Evolutionary conservation across 768 basidiomycete genomes (phyloP), one percentile per base, ranked within the genome.

Genomic region (Asterophora lycoperdoides): DNA sequence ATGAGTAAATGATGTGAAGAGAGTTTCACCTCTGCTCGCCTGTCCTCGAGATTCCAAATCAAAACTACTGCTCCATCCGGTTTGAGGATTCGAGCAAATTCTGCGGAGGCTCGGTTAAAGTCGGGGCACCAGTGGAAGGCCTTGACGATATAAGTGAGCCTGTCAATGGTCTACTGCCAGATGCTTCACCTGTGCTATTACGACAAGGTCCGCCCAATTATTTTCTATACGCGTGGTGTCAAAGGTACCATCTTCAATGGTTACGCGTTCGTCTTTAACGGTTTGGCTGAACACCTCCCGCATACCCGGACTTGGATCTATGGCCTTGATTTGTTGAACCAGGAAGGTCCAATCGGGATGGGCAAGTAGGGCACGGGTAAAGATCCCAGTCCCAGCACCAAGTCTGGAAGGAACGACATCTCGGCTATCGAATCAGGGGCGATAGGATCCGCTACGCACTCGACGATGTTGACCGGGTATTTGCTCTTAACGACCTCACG

Each of bases 81-180:
- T 60, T 86, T 88, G 41, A 96, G 74, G 54, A 93, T 80, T 28
- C 91, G 80, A 7, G 81, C 76, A 56, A 95, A 89, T 62, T 96
- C 93, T 0, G 66, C 66, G 15, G 80, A 75, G 0, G 93, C 91
- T 44, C 70, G 72, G 39, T 81, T 77, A 60, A 83, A 86, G 62
- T 93, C 79, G 8, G 85, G 86, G 53, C 88, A 89, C 94, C 94
- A 97, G 69, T 97, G 94, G 65, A 85, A 96, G 13, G 94, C 94
- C 84, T 94, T 17, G 9, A 4, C 30, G 14, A 20, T 26, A 6
- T 33, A n/a, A 51, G 18, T 8, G 11, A 17, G 32, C 23, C 6
- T 38, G 35, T 36, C 17, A 36, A 13, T 23, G 23, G 23, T 23
- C 23, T 23, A 6, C 23, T 23, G 23, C 6, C 23, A 23, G 23